phyloP scores from a whole-genome alignment of 306 rosid species.

The Datisca glomerata region DNA sequence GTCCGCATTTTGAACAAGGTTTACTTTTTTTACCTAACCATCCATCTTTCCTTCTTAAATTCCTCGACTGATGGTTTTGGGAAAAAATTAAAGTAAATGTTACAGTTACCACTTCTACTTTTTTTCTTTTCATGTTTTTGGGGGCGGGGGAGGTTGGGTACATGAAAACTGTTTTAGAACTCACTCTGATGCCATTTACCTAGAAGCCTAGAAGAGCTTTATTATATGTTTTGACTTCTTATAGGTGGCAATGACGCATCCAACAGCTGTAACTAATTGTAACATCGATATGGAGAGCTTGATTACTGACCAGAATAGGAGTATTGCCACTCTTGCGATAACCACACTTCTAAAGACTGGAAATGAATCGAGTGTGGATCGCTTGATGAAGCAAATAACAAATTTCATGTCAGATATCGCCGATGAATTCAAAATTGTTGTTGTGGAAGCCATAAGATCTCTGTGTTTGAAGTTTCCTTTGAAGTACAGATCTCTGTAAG shows the following conservation, averaged over 20 bases:
- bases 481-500: constrained; percentile 92
- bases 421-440: constrained; percentile 96
- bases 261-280: constrained; percentile 97
- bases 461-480: constrained; percentile 94
- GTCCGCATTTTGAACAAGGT: constrained; percentile 98
- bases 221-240: constrained; percentile 13
- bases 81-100: not conserved
- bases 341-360: constrained; percentile 98
- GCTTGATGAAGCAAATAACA: constrained; percentile 95
- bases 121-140: not conserved
- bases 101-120: not conserved
- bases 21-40: constrained; percentile 5
- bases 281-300: constrained; percentile 98
- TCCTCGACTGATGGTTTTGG: not conserved
- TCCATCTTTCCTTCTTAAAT: not conserved
- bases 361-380: constrained; percentile 95
- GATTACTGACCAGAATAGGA: constrained; percentile 91
- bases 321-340: constrained; percentile 97
- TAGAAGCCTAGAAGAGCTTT: not conserved
- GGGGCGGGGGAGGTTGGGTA: not conserved
- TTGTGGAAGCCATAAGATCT: constrained; percentile 95
- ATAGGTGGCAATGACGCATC: constrained; percentile 99
- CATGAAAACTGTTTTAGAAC: no score
- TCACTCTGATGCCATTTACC: not conserved
- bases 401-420: constrained; percentile 99